Conservation (phyloP, 768 basidiomycete species). For the Lactarius deliciosus region DNA sequence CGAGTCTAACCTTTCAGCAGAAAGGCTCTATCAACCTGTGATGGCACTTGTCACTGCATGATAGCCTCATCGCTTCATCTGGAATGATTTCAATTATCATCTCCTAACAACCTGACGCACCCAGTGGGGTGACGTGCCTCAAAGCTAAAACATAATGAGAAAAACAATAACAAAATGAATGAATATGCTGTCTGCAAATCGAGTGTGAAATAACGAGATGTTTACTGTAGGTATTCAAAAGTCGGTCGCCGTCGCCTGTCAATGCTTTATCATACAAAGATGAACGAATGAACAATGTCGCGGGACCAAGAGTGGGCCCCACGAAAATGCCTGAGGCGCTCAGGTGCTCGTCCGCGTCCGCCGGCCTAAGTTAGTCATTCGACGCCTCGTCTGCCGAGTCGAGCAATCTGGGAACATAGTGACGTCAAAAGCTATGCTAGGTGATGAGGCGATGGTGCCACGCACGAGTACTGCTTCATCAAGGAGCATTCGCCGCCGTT, state of each 20-base stretch:
- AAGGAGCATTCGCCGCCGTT: conserved; percentile 93
- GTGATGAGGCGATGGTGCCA: background rate
- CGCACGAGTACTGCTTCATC: conserved; percentile 88
- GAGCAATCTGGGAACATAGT: conserved; percentile 29
- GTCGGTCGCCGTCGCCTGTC: background rate
- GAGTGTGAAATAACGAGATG: conserved; percentile 16
- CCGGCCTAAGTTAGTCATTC: conserved; percentile 18
- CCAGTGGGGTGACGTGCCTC: background rate
- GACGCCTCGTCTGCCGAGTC: conserved; percentile 33
- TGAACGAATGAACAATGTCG: background rate
- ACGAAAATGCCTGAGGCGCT: background rate
- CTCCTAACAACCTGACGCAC: conserved; percentile 1
- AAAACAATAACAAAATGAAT: background rate
- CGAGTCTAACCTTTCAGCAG: too few species aligned
- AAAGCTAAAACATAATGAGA: background rate
- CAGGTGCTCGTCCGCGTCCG: background rate
- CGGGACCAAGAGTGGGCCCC: background rate
- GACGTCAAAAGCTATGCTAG: background rate
- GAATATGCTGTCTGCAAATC: conserved; percentile 16
- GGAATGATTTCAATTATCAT: background rate
- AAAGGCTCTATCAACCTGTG: too few species aligned
- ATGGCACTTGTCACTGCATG: too few species aligned
- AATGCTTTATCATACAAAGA: conserved; percentile 21
- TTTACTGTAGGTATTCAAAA: conserved; percentile 16
- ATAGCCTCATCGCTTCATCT: too few species aligned